These are phyloP conservation scores for Striga hermonthica DNA, from an alignment of 305 asterid species.

Conservation along the genomic window DNA sequence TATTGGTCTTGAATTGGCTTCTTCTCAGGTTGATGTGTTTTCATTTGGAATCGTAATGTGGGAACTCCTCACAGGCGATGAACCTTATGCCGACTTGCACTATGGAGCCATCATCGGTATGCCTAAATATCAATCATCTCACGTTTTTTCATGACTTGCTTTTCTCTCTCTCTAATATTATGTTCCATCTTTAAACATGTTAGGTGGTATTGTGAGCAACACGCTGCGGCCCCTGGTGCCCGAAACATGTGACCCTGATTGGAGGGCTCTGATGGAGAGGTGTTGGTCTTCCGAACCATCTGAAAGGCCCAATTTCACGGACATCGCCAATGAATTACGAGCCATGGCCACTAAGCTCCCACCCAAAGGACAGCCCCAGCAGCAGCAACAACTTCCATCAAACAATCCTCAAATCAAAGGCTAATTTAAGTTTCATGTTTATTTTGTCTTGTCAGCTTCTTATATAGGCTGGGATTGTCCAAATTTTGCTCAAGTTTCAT, in stretches of 20 bases:
- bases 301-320: conserved; percentile 80
- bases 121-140: conserved; percentile 13
- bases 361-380: conserved; percentile 51
- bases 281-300: conserved; percentile 94
- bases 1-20: conserved; percentile 3
- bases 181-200: neutral
- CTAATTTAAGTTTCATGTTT: conserved; percentile 29
- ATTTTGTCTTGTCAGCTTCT: neutral
- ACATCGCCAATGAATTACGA: conserved; percentile 68
- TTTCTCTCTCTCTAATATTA: neutral
- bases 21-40: conserved; percentile 77
- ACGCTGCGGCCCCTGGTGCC: conserved; percentile 89
- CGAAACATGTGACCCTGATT: conserved; percentile 69
- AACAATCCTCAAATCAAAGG: conserved; percentile 40
- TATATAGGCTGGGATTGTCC: too few species aligned
- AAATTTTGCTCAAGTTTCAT: too few species aligned
- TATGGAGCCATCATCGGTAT: conserved; percentile 97
- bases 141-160: too few species aligned
- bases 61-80: conserved; percentile 97
- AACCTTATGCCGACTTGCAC: conserved; percentile 90
- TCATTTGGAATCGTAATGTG: conserved; percentile 96
- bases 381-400: conserved; percentile 28
- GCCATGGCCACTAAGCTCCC: conserved; percentile 72
- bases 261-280: conserved; percentile 87
- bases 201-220: conserved; percentile 98